Base-by-base conservation (phyloP, 2,329 filamentous ascomycete species). In the Colletotrichum sp. region DNA sequence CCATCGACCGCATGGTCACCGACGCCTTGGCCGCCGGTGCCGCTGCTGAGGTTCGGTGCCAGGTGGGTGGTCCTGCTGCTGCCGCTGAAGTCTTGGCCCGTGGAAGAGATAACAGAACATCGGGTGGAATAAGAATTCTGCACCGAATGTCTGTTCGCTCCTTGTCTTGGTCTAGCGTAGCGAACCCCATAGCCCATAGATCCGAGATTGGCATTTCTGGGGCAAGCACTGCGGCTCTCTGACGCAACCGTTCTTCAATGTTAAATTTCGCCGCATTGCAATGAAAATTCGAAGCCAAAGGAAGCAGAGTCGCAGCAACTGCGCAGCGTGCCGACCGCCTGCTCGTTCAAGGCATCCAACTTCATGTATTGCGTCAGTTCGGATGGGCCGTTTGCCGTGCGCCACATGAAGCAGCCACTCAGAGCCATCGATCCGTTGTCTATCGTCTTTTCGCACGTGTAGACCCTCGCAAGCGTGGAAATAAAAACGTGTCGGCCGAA, bases 401-500 rank as follows among this genome's bases (percentile, higher is more conserved):
- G 65, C 64, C 59, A 64, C 44, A 34, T 32, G 57, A 73, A 49
- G 44, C 44, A 63, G 73, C 70, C 73, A 73, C 64, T 73, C 63
- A 76, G 64, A 73, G 73, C 34, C 64, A 64, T 13, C 63, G 21
- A 57, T 73, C 73, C 21, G 63, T 28, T 65, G 39, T 68, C 64
- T 30, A 55, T 57, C 66, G 57, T 65, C 67, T 59, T 39, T 26
- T 64, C n/a, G 39, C 63, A 30, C 39, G 64, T 32, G 55, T 59
- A 73, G 71, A 66, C 36, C 70, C 73, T 76, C 73, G 73, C 64
- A 76, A 68, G 64, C 57, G 70, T 73, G 26, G 26, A 73, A 73
- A 64, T 36, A 67, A 72, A 64, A 64, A 59, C 64, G 52, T 64
- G 69, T 73, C 65, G 57, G 21, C 34, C 70, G 32, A 68, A 65